A percentile compares a stretch with the other conserved stretches of the same genome.
Conservation (phyloP, 768 basidiomycete species). For the Cyclocybe aegerita region DNA sequence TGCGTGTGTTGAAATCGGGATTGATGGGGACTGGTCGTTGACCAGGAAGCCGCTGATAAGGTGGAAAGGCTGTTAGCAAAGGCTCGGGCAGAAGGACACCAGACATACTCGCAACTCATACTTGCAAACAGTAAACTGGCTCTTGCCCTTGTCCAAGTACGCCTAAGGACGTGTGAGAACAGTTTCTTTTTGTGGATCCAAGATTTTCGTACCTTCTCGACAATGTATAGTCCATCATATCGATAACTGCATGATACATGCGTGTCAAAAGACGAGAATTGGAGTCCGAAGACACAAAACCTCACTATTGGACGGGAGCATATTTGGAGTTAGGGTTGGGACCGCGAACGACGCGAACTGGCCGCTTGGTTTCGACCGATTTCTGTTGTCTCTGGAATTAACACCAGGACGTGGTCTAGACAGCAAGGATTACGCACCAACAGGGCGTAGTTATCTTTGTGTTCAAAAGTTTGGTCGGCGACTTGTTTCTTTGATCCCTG, state of each 20-base stretch:
- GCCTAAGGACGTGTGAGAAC: conserved; percentile 18
- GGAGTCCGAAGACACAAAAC: background rate
- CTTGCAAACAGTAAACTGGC: conserved; percentile 30
- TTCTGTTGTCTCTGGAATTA: conserved; percentile 16
- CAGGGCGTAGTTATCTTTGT: conserved; percentile 31
- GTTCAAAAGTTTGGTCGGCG: conserved; percentile 32
- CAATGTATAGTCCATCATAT: conserved; percentile 42
- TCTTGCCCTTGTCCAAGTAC: conserved; percentile 22
- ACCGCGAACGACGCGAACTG: conserved; percentile 44
- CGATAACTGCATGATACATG: conserved; percentile 28
- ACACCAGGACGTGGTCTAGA: too few species aligned
- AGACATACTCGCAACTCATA: conserved; percentile 25
- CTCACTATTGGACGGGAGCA: conserved; percentile 34
- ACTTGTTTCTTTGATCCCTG: conserved; percentile 23
- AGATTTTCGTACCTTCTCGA: conserved; percentile 26
- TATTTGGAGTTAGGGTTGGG: conserved; percentile 25
- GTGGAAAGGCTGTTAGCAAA: background rate
- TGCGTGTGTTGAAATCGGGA: background rate
- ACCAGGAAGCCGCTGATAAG: conserved; percentile 12
- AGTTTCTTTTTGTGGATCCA: background rate
- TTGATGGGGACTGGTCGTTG: conserved; percentile 11
- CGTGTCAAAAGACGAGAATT: background rate
- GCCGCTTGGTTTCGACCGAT: conserved; percentile 27
- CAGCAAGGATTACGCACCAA: conserved; percentile 16
- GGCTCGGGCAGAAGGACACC: background rate